Evolutionary conservation across 495 filamentous ascomycete species (phyloP).

Genomic region (Chaetomidium leptoderma): DNA sequence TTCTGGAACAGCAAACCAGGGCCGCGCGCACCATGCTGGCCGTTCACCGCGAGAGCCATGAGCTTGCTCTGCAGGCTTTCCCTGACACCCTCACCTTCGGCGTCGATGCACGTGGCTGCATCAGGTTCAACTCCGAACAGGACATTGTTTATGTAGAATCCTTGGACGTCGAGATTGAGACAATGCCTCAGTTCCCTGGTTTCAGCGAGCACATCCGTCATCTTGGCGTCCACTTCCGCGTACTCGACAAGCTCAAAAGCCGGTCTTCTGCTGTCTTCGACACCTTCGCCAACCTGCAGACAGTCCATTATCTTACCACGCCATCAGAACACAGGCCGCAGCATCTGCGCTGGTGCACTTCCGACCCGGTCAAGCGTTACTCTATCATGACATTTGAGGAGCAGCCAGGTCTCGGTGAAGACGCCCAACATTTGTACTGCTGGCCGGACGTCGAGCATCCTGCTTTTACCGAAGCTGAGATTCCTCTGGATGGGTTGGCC

Average conservation of each 20-base stretch:
- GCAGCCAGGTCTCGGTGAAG: slow-evolving; percentile 6
- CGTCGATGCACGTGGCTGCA: background rate
- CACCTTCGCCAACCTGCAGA: slow-evolving; percentile 18
- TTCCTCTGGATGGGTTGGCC: background rate
- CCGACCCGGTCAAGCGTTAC: slow-evolving; percentile 21
- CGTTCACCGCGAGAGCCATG: slow-evolving; percentile 34
- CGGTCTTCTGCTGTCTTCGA: background rate
- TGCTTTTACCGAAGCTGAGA: slow-evolving; percentile 13
- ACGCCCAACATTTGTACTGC: slow-evolving; percentile 27
- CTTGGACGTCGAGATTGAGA: background rate
- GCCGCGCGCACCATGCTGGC: slow-evolving; percentile 32
- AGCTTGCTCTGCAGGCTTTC: slow-evolving; percentile 28
- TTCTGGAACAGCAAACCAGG: slow-evolving; percentile 29
- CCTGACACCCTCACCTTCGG: slow-evolving; percentile 33
- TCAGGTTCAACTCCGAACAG: slow-evolving; percentile 33
- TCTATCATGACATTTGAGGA: slow-evolving; percentile 19
- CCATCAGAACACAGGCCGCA: background rate
- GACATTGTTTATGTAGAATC: slow-evolving; percentile 29
- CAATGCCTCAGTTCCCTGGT: background rate
- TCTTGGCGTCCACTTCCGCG: slow-evolving; percentile 16
- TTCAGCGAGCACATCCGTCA: slow-evolving; percentile 26
- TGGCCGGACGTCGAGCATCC: slow-evolving; percentile 34
- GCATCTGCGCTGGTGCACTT: slow-evolving; percentile 30
- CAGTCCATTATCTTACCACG: slow-evolving; percentile 15
- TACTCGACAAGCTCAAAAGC: background rate